phyloP scores from a whole-genome alignment of 2,329 filamentous ascomycete genomes.

The Fusarium sp. region DNA sequence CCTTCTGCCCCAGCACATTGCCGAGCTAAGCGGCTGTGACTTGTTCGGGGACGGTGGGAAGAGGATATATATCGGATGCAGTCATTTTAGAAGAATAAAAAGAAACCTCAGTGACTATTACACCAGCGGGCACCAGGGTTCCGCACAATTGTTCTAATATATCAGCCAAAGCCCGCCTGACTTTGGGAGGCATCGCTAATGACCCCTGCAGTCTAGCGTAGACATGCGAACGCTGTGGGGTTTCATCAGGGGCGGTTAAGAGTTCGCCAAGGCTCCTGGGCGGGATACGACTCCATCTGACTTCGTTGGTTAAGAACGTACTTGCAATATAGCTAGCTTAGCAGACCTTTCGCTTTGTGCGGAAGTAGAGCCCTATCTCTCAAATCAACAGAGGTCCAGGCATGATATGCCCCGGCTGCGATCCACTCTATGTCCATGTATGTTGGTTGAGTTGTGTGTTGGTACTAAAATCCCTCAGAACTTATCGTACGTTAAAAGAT shows the following conservation, averaged over 20 bases:
- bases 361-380: no score
- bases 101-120: neutral
- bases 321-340: no score
- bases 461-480: constrained; percentile 1
- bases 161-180: neutral
- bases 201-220: neutral
- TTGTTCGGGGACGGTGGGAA: neutral
- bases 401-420: no score
- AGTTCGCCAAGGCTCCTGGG: no score
- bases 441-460: neutral
- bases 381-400: no score
- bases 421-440: neutral
- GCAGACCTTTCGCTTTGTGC: no score
- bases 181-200: no score
- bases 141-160: neutral
- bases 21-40: constrained; percentile 7
- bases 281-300: no score
- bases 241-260: no score
- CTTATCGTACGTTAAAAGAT: neutral
- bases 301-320: no score
- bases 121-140: neutral
- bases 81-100: neutral
- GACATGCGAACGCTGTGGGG: no score
- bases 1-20: neutral
- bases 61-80: neutral